Percentiles rank a stretch among this genome's conserved stretches.
phyloP scores from a whole-genome alignment of 179 eudicot species.

The Beta corolliflora region DNA sequence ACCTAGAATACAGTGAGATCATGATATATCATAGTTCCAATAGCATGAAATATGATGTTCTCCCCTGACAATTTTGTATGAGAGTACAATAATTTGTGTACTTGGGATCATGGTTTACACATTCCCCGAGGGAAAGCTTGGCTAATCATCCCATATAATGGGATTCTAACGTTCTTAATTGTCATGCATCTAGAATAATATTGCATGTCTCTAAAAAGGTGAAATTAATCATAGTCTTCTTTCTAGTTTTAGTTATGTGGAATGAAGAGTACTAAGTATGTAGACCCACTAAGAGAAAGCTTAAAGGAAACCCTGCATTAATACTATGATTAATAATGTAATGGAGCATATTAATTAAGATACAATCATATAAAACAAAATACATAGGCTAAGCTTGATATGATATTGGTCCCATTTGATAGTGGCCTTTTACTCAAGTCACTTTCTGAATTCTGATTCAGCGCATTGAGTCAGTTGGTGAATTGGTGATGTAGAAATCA shows the following conservation, averaged over 20 bases:
- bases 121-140: not conserved
- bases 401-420: conserved; percentile 28
- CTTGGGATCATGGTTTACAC: not conserved
- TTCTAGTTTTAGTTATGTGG: conserved; percentile 23
- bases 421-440: conserved; percentile 30
- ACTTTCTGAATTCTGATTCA: conserved; percentile 19
- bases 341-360: conserved; percentile 13
- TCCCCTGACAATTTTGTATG: not conserved
- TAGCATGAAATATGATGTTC: not conserved
- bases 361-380: not conserved
- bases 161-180: not conserved
- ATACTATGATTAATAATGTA: conserved; percentile 12
- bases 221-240: conserved; percentile 4
- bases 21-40: too few species aligned
- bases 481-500: conserved; percentile 22
- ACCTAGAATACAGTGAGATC: too few species aligned
- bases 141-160: conserved; percentile 12
- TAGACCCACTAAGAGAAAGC: conserved; percentile 26
- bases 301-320: conserved; percentile 13
- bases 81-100: not conserved
- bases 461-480: conserved; percentile 36
- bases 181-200: not conserved
- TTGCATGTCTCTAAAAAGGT: conserved; percentile 16
- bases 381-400: conserved; percentile 19
- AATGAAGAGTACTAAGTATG: conserved; percentile 25